These are phyloP conservation scores for Ceratocystis albifundus DNA, from an alignment of 2,329 filamentous ascomycete genomes.

Conservation along the genomic window DNA sequence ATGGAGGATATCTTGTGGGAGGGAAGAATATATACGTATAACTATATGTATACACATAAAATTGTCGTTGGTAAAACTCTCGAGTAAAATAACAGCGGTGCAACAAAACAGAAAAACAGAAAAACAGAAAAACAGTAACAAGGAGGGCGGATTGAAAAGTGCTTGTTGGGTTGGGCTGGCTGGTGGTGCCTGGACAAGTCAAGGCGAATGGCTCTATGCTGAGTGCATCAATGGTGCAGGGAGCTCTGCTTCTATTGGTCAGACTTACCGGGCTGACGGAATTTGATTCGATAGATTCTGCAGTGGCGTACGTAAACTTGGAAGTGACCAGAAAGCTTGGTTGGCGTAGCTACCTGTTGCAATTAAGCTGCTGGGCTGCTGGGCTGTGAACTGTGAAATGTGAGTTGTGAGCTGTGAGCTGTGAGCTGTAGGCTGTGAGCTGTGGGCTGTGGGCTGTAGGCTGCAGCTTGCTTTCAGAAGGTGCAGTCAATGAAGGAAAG, in stretches of 20 bases:
- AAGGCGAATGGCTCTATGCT: not conserved
- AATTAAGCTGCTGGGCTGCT: not conserved
- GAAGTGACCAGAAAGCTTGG: not conserved
- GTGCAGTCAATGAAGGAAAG: too few species aligned
- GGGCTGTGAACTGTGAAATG: too few species aligned
- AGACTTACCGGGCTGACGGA: not conserved
- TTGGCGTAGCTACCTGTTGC: constrained; percentile 3
- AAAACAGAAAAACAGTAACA: not conserved
- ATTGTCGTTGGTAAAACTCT: not conserved
- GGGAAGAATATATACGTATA: not conserved
- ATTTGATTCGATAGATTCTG: constrained; percentile 5
- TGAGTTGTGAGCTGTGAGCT: too few species aligned
- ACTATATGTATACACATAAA: constrained; percentile 1
- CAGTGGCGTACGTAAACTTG: constrained; percentile 4
- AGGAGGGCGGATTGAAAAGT: not conserved
- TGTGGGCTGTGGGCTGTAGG: too few species aligned
- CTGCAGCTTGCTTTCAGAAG: too few species aligned
- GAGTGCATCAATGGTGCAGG: not conserved
- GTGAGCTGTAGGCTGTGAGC: too few species aligned
- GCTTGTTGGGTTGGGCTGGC: not conserved
- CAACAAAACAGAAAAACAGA: too few species aligned
- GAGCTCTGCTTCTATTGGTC: not conserved
- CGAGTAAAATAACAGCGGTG: too few species aligned
- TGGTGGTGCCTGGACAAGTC: not conserved
- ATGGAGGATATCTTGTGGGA: not conserved